A percentile compares a stretch with the other conserved stretches of the same genome.
These are phyloP conservation scores for Wallacemonas rigidus DNA, from an alignment of 208 protist genomes.

Conservation along the genomic window DNA sequence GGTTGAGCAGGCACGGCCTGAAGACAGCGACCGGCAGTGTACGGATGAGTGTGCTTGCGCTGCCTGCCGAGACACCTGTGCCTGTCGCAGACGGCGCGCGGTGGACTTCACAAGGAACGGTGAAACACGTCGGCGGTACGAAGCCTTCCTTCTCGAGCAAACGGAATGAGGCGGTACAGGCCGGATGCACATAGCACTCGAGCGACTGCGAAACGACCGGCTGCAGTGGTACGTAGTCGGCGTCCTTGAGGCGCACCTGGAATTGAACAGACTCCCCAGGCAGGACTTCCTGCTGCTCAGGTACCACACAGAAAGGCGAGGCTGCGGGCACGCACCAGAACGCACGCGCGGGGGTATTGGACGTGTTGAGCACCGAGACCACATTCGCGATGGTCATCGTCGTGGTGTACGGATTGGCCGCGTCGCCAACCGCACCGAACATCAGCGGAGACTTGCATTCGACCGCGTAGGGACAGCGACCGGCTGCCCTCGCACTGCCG, in stretches of 20 bases:
- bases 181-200: constrained; percentile 93
- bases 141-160: constrained; percentile 63
- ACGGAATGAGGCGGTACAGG: constrained; percentile 84
- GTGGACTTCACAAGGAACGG: constrained; percentile 46
- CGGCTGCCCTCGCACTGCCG: constrained; percentile 2
- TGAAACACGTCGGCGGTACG: constrained; percentile 82
- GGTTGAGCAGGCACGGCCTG: constrained; percentile 10
- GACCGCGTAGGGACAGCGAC: constrained; percentile 41
- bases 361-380: constrained; percentile 79
- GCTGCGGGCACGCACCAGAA: constrained; percentile 69
- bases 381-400: constrained; percentile 14
- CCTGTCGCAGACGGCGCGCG: constrained; percentile 1
- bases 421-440: constrained; percentile 11
- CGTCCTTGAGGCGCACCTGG: constrained; percentile 26
- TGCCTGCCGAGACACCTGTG: not conserved
- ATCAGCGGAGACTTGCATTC: constrained; percentile 44
- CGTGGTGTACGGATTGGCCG: not conserved
- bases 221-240: constrained; percentile 7
- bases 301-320: constrained; percentile 62
- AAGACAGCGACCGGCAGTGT: constrained; percentile 3
- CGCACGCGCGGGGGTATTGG: constrained; percentile 42
- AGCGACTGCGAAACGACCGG: constrained; percentile 41
- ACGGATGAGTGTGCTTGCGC: constrained; percentile 5
- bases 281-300: constrained; percentile 55
- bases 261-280: constrained; percentile 39